A percentile compares a stretch with the other conserved stretches of the same genome.
phyloP scores from a whole-genome alignment of 83 land plant species.

The Isoetes engelmannii region DNA sequence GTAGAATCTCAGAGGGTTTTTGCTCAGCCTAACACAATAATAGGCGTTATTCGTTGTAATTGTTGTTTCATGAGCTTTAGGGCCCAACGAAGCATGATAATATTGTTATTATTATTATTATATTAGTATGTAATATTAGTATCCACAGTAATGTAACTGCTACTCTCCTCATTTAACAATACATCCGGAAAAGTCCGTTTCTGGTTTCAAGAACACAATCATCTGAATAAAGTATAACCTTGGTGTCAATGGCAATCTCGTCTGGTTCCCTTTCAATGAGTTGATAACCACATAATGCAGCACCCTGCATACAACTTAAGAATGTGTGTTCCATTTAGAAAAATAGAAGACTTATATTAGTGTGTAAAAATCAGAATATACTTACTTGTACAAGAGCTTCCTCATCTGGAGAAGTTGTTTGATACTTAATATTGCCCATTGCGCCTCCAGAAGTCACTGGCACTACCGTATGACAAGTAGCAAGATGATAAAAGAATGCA shows the following conservation, averaged over 20 bases:
- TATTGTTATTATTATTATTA: too few relatives aligned
- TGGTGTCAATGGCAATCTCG: constrained; percentile 21
- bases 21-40: too few relatives aligned
- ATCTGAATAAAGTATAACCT: background rate
- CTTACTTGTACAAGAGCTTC: constrained; percentile 37
- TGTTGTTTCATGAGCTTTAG: too few relatives aligned
- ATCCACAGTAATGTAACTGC: too few relatives aligned
- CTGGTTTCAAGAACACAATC: background rate
- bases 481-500: constrained; percentile 30
- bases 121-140: too few relatives aligned
- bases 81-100: too few relatives aligned
- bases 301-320: constrained; percentile 31
- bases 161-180: too few relatives aligned
- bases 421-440: constrained; percentile 20
- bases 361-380: background rate
- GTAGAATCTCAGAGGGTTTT: too few relatives aligned
- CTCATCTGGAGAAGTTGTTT: constrained; percentile 40
- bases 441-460: constrained; percentile 21
- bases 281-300: constrained; percentile 34
- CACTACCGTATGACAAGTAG: constrained; percentile 28
- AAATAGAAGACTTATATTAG: background rate
- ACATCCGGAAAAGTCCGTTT: too few relatives aligned
- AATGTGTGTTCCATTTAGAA: constrained; percentile 2
- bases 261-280: constrained; percentile 22
- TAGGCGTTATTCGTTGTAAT: too few relatives aligned